Conservation (phyloP, 495 filamentous ascomycete species). For the Apiosordaria backusii region DNA sequence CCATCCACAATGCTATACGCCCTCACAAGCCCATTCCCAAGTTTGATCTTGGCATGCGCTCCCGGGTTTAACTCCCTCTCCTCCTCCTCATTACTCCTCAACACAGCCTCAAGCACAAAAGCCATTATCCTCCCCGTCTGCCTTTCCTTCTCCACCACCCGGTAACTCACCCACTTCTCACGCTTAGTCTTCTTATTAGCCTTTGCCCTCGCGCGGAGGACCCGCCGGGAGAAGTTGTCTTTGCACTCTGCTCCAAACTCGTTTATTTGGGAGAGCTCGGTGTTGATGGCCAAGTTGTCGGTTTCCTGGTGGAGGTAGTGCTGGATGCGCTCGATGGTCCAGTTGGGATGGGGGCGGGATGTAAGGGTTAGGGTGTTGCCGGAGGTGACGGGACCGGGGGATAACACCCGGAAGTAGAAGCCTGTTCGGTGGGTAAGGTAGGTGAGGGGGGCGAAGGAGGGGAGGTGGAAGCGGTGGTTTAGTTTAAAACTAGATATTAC, state of each 20-base stretch:
- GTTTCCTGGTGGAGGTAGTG: conserved; percentile 51
- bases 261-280: conserved; percentile 41
- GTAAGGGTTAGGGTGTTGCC: conserved; percentile 47
- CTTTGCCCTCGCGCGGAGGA: conserved; percentile 35
- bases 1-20: conserved; percentile 51
- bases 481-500: conserved; percentile 44
- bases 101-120: conserved; percentile 38
- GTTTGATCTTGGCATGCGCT: conserved; percentile 42
- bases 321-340: conserved; percentile 55
- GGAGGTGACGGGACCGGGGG: conserved; percentile 43
- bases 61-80: conserved; percentile 28
- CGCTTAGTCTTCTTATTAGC: conserved; percentile 21
- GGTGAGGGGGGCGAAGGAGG: conserved; percentile 52
- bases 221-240: conserved; percentile 37
- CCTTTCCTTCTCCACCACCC: conserved; percentile 40
- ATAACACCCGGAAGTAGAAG: conserved; percentile 54
- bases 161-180: conserved; percentile 43
- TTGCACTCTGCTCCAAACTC: conserved; percentile 49
- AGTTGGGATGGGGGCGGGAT: conserved; percentile 43
- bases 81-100: conserved; percentile 17
- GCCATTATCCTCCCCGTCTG: conserved; percentile 42
- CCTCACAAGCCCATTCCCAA: conserved; percentile 43
- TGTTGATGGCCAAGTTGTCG: conserved; percentile 42
- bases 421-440: conserved; percentile 51
- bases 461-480: conserved; percentile 53